Base-by-base conservation (phyloP, 2,329 filamentous ascomycete species). In the Bipolaris gigantea region DNA sequence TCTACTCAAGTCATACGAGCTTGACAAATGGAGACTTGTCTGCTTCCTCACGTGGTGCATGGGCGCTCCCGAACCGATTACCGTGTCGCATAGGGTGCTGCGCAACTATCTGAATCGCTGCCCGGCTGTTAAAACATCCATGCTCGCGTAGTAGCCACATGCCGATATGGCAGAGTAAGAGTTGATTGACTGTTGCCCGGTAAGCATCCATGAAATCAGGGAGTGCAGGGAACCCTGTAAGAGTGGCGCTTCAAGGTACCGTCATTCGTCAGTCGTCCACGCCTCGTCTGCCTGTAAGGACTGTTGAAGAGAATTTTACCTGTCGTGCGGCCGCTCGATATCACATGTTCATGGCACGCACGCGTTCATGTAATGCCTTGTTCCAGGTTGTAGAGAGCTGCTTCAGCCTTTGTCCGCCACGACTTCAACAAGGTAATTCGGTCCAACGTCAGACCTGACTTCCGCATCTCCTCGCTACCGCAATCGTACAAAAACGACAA, bases 381-480 rank as follows among this genome's bases (percentile, higher is more conserved):
- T 34, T 45, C 51, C 50, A 39, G 56, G 56, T 39, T 48, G 53
- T 53, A 40, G 50, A 46, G 38, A 40, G 48, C 48, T 52, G 50
- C 52, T 54, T 39, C 23, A 50, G 43, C 15, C 48, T 57, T 52
- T 49, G 52, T 62, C 60, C 52, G 50, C 59, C 58, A 35, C 42
- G 55, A 61, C 48, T 60, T 55, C 61, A 56, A 49, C 59, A 44
- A 67, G 53, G 65, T 71, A 64, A 68, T 60, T 62, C 56, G 61
- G 50, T 55, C 63, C 56, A 64, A 65, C 64, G 70, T 64, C 51
- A 57, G 62, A 70, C 70, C 71, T 61, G 69, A 70, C 59, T 58
- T 53, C 49, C 55, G 71, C 69, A 65, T 62, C 55, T 23, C 48
- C 45, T 63, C 58, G 59, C 60, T 56, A 61, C 56, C 53, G 23